These are phyloP conservation scores for Xanthoconium purpureum DNA, from an alignment of 768 basidiomycete genomes.

Conservation along the genomic window DNA sequence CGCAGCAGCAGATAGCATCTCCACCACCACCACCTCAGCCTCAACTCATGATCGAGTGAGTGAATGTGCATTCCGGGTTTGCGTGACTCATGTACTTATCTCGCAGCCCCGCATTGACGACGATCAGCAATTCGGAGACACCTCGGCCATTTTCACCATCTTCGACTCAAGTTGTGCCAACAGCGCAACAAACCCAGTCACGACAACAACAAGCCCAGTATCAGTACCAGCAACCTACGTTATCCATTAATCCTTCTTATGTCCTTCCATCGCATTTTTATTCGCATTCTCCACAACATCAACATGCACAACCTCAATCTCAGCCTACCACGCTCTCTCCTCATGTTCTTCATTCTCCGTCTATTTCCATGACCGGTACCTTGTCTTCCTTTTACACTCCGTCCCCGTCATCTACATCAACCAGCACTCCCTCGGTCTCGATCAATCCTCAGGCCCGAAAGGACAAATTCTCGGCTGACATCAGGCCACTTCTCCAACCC, in stretches of 20 bases:
- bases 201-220: conserved; percentile 38
- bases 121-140: conserved; percentile 50
- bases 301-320: conserved; percentile 27
- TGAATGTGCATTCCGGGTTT: neutral
- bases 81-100: conserved; percentile 12
- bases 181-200: conserved; percentile 32
- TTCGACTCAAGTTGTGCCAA: conserved; percentile 38
- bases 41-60: conserved; percentile 71
- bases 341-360: conserved; percentile 62
- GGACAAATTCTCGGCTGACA: conserved; percentile 47
- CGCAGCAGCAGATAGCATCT: conserved; percentile 33
- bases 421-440: conserved; percentile 27
- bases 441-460: conserved; percentile 52
- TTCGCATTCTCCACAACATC: conserved; percentile 32
- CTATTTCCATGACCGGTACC: conserved; percentile 32
- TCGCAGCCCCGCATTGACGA: conserved; percentile 57
- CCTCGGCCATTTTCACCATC: conserved; percentile 45
- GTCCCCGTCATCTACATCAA: conserved; percentile 30
- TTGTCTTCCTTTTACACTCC: conserved; percentile 41
- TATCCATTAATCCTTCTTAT: conserved; percentile 43
- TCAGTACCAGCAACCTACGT: conserved; percentile 39
- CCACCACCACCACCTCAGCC: conserved; percentile 26
- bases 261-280: conserved; percentile 39
- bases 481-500: conserved; percentile 57
- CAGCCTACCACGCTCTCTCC: conserved; percentile 68